Evolutionary conservation across 148 eudicot species (phyloP), one percentile per base, ranked within the genome.

Genomic region (Rhododendron griersonianum): DNA sequence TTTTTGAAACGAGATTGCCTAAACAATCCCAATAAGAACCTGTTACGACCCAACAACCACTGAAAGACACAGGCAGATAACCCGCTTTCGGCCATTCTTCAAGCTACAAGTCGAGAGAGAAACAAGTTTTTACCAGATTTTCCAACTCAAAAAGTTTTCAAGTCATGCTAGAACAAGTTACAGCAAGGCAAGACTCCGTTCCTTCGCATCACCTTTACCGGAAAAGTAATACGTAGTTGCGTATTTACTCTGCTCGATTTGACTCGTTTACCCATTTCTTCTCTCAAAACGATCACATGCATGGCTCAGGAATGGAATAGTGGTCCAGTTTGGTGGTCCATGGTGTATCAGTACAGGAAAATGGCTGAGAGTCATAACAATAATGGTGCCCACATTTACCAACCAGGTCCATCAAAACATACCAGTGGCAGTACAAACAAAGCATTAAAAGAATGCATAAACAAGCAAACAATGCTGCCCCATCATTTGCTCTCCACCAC

Each of bases 291-390:
- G 15, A 37, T 4, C 50, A 57, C 51, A 82, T 45, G 57, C 57
- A 47, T 47, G 81, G 35, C 25, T 44, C 28, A 45, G 25, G 55
- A 33, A 44, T 44, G 75, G 75, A 82, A 11, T 63, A 13, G 44
- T 82, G 84, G 84, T 37, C 84, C 84, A 82, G 19, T 39, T 82
- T 28, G 75, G 84, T 82, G 84, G 84, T 82, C 84, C 84, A 82
- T 63, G 83, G 63, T 37, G 23, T 48, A 61, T 82, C 74, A 59
- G 30, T 41, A 61, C 76, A 41, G 55, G n/a, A 57, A 15, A 11
- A 75, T 59, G 84, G 19, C 74, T 44, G 11, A 7, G 11, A 47
- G 50, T 47, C 55, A 41, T 19, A 23, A 63, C 47, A 39, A 21
- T 63, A 21, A 82, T 61, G 84, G 48, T 81, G 48, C 37, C 39